phyloP scores from a whole-genome alignment of 2,329 filamentous ascomycete genomes.

The Lachnellula suecica region DNA sequence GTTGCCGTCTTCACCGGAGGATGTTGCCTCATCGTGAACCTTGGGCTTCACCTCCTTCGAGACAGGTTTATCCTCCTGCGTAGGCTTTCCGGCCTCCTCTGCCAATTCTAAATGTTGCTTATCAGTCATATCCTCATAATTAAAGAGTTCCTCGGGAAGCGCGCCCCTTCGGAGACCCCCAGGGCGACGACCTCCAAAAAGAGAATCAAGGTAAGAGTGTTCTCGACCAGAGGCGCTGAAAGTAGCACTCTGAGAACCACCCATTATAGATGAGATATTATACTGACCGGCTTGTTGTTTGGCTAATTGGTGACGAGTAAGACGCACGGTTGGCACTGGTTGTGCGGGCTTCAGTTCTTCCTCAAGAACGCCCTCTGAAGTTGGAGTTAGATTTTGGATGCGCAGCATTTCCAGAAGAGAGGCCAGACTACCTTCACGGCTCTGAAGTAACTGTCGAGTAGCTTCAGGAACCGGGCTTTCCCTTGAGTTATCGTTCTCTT shows the following conservation, averaged over 20 bases:
- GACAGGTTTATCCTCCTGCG: constrained; percentile 1
- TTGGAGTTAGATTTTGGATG: constrained; percentile 9
- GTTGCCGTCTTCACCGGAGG: neutral
- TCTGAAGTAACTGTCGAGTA: constrained; percentile 6
- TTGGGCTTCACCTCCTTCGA: neutral
- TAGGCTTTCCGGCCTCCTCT: constrained; percentile 18
- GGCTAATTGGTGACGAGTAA: constrained; percentile 28
- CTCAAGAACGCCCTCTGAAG: constrained; percentile 4
- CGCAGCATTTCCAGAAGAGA: constrained; percentile 9
- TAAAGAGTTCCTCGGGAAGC: constrained; percentile 3
- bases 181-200: constrained; percentile 12
- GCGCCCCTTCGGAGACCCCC: constrained; percentile 3
- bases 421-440: constrained; percentile 14
- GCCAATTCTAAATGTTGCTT: constrained; percentile 24
- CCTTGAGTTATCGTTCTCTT: constrained; percentile 2
- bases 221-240: neutral
- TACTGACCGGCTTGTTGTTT: constrained; percentile 34
- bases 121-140: constrained; percentile 18
- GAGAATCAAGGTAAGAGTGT: constrained; percentile 8
- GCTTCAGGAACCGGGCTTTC: constrained; percentile 7
- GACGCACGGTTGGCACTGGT: constrained; percentile 15
- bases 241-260: constrained; percentile 3
- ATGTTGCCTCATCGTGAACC: neutral
- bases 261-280: constrained; percentile 16
- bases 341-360: constrained; percentile 5